Evolutionary conservation across 805 yeast species (phyloP).

Genomic region (Suhomyces prunicola): DNA sequence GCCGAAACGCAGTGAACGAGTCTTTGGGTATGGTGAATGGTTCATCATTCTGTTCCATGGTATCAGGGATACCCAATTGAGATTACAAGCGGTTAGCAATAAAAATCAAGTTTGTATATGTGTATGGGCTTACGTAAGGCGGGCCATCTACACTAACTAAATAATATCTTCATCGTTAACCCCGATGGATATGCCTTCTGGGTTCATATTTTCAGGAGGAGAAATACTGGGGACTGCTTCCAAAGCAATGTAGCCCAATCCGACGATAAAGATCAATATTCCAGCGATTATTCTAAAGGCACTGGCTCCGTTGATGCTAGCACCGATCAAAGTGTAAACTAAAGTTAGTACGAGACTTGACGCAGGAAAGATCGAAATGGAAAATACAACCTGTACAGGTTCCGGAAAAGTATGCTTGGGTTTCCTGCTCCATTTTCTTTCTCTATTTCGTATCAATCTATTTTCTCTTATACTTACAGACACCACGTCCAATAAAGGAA

Average conservation of each 20-base stretch:
- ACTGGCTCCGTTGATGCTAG: conserved; percentile 46
- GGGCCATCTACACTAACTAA: conserved; percentile 8
- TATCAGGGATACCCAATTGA: not conserved
- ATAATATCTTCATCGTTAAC: conserved; percentile 40
- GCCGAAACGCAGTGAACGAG: conserved; percentile 61
- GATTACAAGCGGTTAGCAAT: not conserved
- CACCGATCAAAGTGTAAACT: conserved; percentile 39
- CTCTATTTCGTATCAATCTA: not conserved
- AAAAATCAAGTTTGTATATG: not conserved
- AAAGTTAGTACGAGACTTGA: conserved; percentile 17
- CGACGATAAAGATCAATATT: conserved; percentile 55
- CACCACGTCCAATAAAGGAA: conserved; percentile 73
- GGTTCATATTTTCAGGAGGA: conserved; percentile 78
- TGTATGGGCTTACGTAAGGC: not conserved
- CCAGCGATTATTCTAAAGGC: conserved; percentile 58
- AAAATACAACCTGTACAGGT: not conserved
- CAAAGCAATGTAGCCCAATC: conserved; percentile 55
- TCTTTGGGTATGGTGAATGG: conserved; percentile 38
- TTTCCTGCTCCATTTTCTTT: not conserved
- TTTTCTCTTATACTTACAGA: conserved; percentile 42
- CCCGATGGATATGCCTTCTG: conserved; percentile 39
- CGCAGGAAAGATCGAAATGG: no score
- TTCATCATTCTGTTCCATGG: not conserved
- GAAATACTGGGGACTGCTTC: conserved; percentile 74
- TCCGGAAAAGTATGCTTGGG: not conserved